Evolutionary conservation across 305 asterid genomes (phyloP).

Genomic region (Fraxinus sp.): DNA sequence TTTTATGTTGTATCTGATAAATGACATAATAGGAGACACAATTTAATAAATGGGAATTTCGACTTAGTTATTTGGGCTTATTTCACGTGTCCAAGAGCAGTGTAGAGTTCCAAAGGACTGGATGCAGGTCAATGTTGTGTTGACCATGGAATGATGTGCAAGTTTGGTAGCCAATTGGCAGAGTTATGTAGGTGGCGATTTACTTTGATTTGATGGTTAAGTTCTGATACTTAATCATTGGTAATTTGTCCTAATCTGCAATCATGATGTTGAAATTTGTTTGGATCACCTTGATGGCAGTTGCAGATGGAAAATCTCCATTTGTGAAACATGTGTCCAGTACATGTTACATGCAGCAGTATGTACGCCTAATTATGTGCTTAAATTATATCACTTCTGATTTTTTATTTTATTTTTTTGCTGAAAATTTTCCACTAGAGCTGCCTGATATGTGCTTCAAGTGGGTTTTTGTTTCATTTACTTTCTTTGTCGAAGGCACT

Average conservation of each 20-base stretch:
- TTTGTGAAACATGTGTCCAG: not conserved
- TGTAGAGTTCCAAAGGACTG: not conserved
- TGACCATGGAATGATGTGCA: not conserved
- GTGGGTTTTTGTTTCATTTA: not conserved
- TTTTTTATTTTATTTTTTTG: not conserved
- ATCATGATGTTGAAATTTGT: not conserved
- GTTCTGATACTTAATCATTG: not conserved
- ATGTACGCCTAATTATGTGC: not conserved
- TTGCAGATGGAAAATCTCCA: not conserved
- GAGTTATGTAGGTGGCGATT: not conserved
- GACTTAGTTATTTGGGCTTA: not conserved
- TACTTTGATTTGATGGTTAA: not conserved
- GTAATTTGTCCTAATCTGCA: not conserved
- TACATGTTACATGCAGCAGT: not conserved
- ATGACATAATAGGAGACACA: not conserved
- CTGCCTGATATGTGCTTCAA: not conserved
- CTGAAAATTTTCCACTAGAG: not conserved
- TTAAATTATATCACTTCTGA: not conserved
- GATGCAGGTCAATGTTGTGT: not conserved
- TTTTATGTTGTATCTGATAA: not conserved
- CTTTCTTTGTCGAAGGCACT: not conserved
- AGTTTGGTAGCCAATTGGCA: not conserved
- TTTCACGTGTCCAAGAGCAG: not conserved
- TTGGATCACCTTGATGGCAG: not conserved
- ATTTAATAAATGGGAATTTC: not conserved